A percentile compares a stretch with the other conserved stretches of the same genome.
phyloP scores from a whole-genome alignment of 2,329 filamentous ascomycete species.

The Pseudovirgaria hyperparasitica region DNA sequence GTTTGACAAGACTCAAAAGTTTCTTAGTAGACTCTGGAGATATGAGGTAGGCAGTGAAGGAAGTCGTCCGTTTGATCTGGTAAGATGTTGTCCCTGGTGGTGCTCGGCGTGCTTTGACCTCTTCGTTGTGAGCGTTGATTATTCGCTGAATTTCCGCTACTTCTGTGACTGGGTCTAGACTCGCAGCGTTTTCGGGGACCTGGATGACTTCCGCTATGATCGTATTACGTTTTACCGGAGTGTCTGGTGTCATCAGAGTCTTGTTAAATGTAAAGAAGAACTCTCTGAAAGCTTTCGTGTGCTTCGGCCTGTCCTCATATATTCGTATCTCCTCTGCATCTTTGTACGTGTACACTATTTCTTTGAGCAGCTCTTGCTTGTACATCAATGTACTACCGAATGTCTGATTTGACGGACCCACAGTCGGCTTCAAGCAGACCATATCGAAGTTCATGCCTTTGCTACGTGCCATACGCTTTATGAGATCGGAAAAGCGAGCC shows the following conservation, averaged over 20 bases:
- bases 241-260: slow-evolving; percentile 30
- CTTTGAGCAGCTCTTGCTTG: slow-evolving; percentile 74
- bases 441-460: slow-evolving; percentile 80
- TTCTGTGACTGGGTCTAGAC: slow-evolving; percentile 66
- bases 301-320: slow-evolving; percentile 51
- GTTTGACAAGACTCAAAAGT: slow-evolving; percentile 55
- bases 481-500: slow-evolving; percentile 59
- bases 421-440: slow-evolving; percentile 72
- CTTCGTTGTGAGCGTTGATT: slow-evolving; percentile 73
- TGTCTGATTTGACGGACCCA: slow-evolving; percentile 64
- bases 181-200: slow-evolving; percentile 62
- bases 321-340: slow-evolving; percentile 66
- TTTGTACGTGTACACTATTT: slow-evolving; percentile 75
- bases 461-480: slow-evolving; percentile 68
- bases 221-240: slow-evolving; percentile 43
- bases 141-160: slow-evolving; percentile 76
- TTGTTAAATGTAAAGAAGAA: slow-evolving; percentile 73
- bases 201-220: slow-evolving; percentile 74
- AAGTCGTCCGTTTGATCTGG: slow-evolving; percentile 73
- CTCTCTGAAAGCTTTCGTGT: slow-evolving; percentile 69
- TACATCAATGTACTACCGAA: slow-evolving; percentile 81
- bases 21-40: slow-evolving; percentile 56
- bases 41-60: slow-evolving; percentile 88
- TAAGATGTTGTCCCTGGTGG: slow-evolving; percentile 38
- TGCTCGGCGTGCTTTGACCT: slow-evolving; percentile 35